Percentiles rank a stretch among this genome's conserved stretches.
These are phyloP conservation scores for Colletotrichum orchidophilum DNA, from an alignment of 2,329 filamentous ascomycete genomes.

Conservation along the genomic window DNA sequence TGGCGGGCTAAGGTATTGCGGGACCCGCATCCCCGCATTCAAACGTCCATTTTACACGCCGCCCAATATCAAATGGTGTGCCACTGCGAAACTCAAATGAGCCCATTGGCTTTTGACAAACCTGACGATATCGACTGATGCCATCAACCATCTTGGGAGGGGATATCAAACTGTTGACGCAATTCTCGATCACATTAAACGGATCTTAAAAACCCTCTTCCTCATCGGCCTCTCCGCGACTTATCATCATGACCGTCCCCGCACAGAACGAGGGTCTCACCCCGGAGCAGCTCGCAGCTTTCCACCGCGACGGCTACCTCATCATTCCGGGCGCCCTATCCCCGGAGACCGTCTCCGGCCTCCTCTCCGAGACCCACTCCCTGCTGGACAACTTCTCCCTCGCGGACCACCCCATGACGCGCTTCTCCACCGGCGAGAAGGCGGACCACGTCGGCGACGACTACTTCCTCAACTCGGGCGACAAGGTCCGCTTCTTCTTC, in stretches of 20 bases:
- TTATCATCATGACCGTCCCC: slow-evolving; percentile 5
- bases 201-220: background rate
- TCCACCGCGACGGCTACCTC: slow-evolving; percentile 88
- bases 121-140: background rate
- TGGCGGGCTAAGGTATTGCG: slow-evolving; percentile 5
- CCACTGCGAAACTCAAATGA: background rate
- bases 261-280: slow-evolving; percentile 66
- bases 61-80: background rate
- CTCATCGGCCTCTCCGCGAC: background rate
- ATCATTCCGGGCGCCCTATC: slow-evolving; percentile 82
- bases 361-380: slow-evolving; percentile 78
- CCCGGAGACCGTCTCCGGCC: slow-evolving; percentile 68
- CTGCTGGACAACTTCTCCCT: slow-evolving; percentile 82
- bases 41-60: background rate
- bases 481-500: slow-evolving; percentile 97
- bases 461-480: slow-evolving; percentile 90
- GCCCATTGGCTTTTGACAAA: background rate
- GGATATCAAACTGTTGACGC: background rate
- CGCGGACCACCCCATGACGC: slow-evolving; percentile 89
- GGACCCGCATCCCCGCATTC: slow-evolving; percentile 28
- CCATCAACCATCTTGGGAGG: background rate
- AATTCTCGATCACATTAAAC: too few relatives aligned
- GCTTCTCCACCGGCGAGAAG: slow-evolving; percentile 86
- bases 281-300: slow-evolving; percentile 74
- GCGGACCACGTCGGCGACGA: slow-evolving; percentile 87